phyloP scores from a whole-genome alignment of 2,329 filamentous ascomycete genomes.

The Cyphellophora europaea region DNA sequence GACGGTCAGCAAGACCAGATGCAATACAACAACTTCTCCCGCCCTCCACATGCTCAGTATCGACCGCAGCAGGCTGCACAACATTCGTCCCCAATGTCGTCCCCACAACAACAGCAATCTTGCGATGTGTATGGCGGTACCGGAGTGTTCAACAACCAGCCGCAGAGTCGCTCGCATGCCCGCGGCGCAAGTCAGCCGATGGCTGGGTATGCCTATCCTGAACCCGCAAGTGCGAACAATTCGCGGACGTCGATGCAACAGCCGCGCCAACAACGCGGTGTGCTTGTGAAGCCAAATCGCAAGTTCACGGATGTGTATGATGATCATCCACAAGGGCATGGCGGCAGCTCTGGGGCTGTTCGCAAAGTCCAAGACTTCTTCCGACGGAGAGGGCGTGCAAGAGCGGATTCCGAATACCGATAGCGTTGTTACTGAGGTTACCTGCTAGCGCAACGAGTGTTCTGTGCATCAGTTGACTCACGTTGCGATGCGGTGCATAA shows the following conservation, averaged over 20 bases:
- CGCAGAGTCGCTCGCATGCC: slow-evolving; percentile 9
- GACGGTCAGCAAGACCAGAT: slow-evolving; percentile 17
- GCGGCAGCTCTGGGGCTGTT: slow-evolving; percentile 78
- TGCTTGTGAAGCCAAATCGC: slow-evolving; percentile 76
- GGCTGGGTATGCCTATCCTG: slow-evolving; percentile 28
- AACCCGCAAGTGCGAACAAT: slow-evolving; percentile 22
- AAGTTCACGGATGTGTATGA: slow-evolving; percentile 85
- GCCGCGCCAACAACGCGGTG: slow-evolving; percentile 38
- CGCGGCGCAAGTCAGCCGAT: slow-evolving; percentile 22
- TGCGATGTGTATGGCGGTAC: slow-evolving; percentile 20
- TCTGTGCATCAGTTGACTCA: too few relatives aligned
- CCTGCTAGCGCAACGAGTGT: too few relatives aligned
- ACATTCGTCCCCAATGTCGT: slow-evolving; percentile 3
- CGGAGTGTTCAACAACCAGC: slow-evolving; percentile 14
- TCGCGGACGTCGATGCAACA: slow-evolving; percentile 34
- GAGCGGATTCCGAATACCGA: slow-evolving; percentile 37
- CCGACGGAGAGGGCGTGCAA: slow-evolving; percentile 70
- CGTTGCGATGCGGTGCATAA: too few relatives aligned
- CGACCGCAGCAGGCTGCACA: slow-evolving; percentile 5
- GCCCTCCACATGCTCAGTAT: slow-evolving; percentile 15
- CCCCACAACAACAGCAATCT: slow-evolving; percentile 1
- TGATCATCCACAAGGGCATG: slow-evolving; percentile 49
- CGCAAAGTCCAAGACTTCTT: slow-evolving; percentile 98
- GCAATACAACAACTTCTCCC: slow-evolving; percentile 17
- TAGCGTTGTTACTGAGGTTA: slow-evolving; percentile 1